phyloP scores from a whole-genome alignment of 345 rosid genomes.

The Cardamine chenopodiifolia region DNA sequence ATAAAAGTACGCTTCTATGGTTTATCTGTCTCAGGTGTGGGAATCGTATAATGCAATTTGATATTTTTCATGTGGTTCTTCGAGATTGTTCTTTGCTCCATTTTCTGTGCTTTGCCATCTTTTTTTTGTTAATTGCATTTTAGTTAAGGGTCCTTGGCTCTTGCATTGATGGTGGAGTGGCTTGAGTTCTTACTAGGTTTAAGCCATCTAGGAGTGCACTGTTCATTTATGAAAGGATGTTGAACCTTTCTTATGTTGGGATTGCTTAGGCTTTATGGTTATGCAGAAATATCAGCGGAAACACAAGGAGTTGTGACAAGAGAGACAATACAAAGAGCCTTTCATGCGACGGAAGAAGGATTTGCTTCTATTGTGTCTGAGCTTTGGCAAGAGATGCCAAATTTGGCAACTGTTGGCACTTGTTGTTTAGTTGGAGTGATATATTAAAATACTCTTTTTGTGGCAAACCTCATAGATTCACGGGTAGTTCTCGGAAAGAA shows the following conservation, averaged over 20 bases:
- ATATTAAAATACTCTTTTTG: conserved; percentile 69
- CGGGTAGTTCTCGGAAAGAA: conserved; percentile 84
- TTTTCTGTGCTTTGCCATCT: neutral
- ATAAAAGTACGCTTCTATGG: neutral
- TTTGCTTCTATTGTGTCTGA: conserved; percentile 74
- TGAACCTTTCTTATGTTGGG: conserved; percentile 62
- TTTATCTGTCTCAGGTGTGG: neutral
- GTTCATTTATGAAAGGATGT: conserved; percentile 30
- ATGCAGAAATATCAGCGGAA: conserved; percentile 83
- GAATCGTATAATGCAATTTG: neutral
- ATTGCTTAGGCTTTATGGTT: conserved; percentile 77
- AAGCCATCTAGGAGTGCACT: conserved; percentile 11
- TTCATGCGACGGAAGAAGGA: conserved; percentile 75
- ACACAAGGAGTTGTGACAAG: conserved; percentile 64
- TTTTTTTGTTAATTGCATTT: neutral
- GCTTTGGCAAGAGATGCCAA: conserved; percentile 60
- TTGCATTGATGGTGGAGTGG: conserved; percentile 25
- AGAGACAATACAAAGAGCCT: conserved; percentile 75
- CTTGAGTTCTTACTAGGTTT: neutral
- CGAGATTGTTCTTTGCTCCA: neutral
- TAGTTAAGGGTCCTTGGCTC: neutral
- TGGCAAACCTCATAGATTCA: conserved; percentile 88
- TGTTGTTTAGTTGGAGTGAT: conserved; percentile 93
- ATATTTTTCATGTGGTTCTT: conserved; percentile 3
- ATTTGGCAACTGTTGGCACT: conserved; percentile 75